Evolutionary conservation across 208 protist genomes (phyloP), one percentile per base, ranked within the genome.

Genomic region (Acanthamoeba lenticulata): DNA sequence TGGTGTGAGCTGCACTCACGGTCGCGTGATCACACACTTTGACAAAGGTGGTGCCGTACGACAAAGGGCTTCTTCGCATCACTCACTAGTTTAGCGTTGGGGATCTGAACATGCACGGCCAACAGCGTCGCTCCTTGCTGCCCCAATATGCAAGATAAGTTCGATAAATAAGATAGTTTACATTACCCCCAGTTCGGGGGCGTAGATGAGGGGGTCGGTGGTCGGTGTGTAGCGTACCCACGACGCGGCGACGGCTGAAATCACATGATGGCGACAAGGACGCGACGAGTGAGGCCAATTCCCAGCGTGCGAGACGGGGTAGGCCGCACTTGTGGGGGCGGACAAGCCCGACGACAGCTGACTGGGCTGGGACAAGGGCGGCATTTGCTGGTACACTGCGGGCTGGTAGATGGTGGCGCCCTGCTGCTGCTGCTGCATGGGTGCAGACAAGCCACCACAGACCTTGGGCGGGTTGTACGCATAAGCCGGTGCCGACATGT

Each of bases 21-120:
- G 11, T 24, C 29, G 74, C 24, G 17, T 5, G 44, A 6, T 5
- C 40, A 42, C 49, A 32, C 21, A 47, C 19, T 29, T 21, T 24
- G 3, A 42, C 34, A 2, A 24, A 40, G 69, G 40, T 40, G 40
- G 69, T 29, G 69, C 1, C 69, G 69, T 81, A 88, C 79, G n/a
- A 88, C 79, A 60, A 88, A 88, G 49, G 79, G 79, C 79, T 88
- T 88, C 79, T 88, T 88, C 15, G 21, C 40, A 21, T 32, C 13
- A 19, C 15, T 17, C 19, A 57, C 79, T 17, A 88, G n/a, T 88
- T 88, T 21, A 11, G 79, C 15, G 49, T 88, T 88, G 44, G 79
- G 79, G 49, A 88, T 88, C 7, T 9, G 0, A 0, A 88, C 79
- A 24, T 36, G 24, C 79, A 88, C 79, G 17, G 77, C 9, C 34